Base-by-base conservation (phyloP, 2,329 filamentous ascomycete species). In the Ophiostoma ulmi region DNA sequence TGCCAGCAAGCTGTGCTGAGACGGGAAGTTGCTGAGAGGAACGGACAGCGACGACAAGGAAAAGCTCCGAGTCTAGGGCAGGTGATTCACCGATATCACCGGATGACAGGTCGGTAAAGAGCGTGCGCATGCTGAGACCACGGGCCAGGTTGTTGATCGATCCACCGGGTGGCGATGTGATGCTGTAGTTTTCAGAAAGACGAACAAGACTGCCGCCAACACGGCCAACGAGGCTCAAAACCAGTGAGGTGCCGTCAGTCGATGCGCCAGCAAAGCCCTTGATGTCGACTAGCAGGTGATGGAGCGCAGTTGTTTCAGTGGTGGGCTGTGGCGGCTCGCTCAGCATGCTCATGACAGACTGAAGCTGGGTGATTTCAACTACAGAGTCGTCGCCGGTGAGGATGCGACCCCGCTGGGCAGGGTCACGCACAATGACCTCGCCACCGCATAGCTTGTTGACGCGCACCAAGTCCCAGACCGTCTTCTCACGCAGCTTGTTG, bases 381-480 rank as follows among this genome's bases (percentile, higher is more conserved):
- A 95, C 92, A 0, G 94, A 97, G 79, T 99, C 95, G 69, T 97
- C 91, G 14, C 92, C 93, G 0, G 94, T 97, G 76, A 99, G 81
- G 38, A 98, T 89, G 65, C 94, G 88, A 10, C 95, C 95, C 39
- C 91, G 87, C 77, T 94, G 89, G 26, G 85, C 86, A 1, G 95
- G 93, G 79, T 96, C 95, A 39, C 95, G 89, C 72, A 99, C 95
- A 78, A 99, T 97, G 67, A 99, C 91, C 78, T 98, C 94, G 68
- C 93, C 93, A 73, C 90, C 93, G 70, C 97, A 90, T 76, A 98
- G 87, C 81, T 97, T 98, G 81, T 99, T 99, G 64, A 94, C 94
- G 63, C 87, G 88, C 2, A 98, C 94, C 68, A 99, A 83, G 76
- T 97, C 93, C 95, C 96, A 99, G 0, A 99, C 93, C 0, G 93